Conservation (phyloP, 2,329 filamentous ascomycete genomes). For the Tolypocladium cylindrosporum region DNA sequence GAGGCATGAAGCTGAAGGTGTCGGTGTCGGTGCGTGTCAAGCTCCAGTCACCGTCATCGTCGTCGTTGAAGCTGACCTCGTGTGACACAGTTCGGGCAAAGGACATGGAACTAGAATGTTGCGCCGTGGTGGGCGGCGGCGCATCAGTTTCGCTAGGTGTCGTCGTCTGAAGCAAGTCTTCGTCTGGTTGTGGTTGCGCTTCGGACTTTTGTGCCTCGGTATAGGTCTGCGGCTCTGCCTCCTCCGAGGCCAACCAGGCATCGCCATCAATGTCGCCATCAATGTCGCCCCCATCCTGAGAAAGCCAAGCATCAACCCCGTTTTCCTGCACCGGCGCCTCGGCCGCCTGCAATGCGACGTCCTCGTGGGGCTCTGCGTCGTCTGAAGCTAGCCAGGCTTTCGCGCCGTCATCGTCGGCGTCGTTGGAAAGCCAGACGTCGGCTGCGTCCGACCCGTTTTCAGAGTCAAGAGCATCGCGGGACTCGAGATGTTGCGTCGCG, state of each 20-base stretch:
- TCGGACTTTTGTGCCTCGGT: slow-evolving; percentile 6
- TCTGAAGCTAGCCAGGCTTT: slow-evolving; percentile 14
- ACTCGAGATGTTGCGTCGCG: slow-evolving; percentile 5
- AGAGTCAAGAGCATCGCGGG: slow-evolving; percentile 5
- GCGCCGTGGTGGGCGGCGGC: slow-evolving; percentile 26
- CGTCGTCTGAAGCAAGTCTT: background rate
- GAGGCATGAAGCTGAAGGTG: slow-evolving; percentile 49
- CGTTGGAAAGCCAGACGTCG: slow-evolving; percentile 12
- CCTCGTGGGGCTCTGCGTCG: background rate
- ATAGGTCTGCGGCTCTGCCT: slow-evolving; percentile 6
- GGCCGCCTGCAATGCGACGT: background rate
- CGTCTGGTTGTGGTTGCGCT: background rate
- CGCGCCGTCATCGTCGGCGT: slow-evolving; percentile 6
- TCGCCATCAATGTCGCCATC: slow-evolving; percentile 12
- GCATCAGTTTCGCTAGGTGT: slow-evolving; percentile 3
- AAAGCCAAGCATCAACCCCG: background rate
- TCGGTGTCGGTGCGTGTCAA: slow-evolving; percentile 42
- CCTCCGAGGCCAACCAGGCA: slow-evolving; percentile 14
- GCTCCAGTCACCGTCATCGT: slow-evolving; percentile 50
- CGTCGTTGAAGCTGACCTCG: slow-evolving; percentile 48
- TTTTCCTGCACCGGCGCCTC: background rate
- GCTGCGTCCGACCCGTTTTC: slow-evolving; percentile 2
- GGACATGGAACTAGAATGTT: slow-evolving; percentile 51
- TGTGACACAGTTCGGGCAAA: slow-evolving; percentile 56
- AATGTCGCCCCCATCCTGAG: slow-evolving; percentile 9